Conservation (phyloP, 768 basidiomycete genomes). For the Boletellus ananas region DNA sequence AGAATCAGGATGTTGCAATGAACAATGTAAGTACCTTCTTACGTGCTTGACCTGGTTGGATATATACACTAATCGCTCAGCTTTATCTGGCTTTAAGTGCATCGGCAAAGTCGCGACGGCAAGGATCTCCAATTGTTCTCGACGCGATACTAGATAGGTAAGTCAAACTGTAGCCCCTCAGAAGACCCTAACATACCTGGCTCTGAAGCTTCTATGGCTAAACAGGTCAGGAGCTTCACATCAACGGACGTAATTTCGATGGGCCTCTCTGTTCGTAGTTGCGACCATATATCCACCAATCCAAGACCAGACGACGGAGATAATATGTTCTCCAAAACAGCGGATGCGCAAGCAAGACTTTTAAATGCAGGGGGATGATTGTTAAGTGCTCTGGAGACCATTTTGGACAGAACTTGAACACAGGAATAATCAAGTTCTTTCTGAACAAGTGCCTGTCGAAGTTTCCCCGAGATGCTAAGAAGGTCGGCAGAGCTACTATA, state of each 20-base stretch:
- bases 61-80: conserved; percentile 10
- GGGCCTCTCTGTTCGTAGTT: conserved; percentile 29
- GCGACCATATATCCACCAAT: conserved; percentile 68
- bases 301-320: conserved; percentile 69
- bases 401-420: conserved; percentile 52
- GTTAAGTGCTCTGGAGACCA: conserved; percentile 46
- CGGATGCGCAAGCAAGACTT: conserved; percentile 30
- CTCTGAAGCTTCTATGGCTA: not conserved
- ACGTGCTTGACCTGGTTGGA: conserved; percentile 23
- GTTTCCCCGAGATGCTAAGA: conserved; percentile 36
- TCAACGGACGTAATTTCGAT: conserved; percentile 17
- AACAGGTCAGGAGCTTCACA: conserved; percentile 15
- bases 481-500: conserved; percentile 35
- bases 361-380: conserved; percentile 33
- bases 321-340: conserved; percentile 44
- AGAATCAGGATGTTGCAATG: conserved; percentile 1
- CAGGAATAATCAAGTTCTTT: conserved; percentile 61
- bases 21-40: not conserved
- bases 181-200: conserved; percentile 10
- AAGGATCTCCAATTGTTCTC: conserved; percentile 22
- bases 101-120: conserved; percentile 23
- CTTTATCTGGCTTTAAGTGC: conserved; percentile 3
- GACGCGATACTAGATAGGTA: conserved; percentile 17
- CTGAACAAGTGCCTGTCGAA: conserved; percentile 40
- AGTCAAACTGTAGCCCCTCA: not conserved